Evolutionary conservation across 257 asterid genomes (phyloP), one percentile per base, ranked within the genome.

Genomic region (Verbena officinalis): DNA sequence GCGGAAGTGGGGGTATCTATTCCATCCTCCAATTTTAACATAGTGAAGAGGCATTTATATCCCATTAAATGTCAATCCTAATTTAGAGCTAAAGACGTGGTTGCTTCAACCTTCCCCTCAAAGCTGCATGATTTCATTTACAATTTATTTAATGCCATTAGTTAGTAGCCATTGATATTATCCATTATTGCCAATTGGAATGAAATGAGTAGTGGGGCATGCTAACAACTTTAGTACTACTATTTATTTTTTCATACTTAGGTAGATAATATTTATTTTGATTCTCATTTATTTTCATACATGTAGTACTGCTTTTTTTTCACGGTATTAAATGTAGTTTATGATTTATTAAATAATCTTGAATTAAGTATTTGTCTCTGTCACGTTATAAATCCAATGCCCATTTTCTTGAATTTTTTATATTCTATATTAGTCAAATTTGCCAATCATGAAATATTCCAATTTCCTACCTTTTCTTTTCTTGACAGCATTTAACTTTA

Each of bases 51-150:
- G n/a, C n/a, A n/a, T n/a, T n/a, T n/a, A n/a, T n/a, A n/a, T n/a
- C n/a, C n/a, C n/a, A n/a, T n/a, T n/a, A n/a, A n/a, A n/a, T n/a
- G n/a, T n/a, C n/a, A n/a, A n/a, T n/a, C n/a, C n/a, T n/a, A n/a
- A n/a, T n/a, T n/a, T n/a, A 31, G 13, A 36, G 7, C 7, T 53
- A 34, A n/a, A 36, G 71, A 71, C 78, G 83, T 78, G 83, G 69
- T 64, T 15, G 62, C 78, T 58, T 51, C 78, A 66, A 71, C 63
- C 62, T 63, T 51, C 16, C n/a, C 75, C 75, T 57, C 65, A 46
- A 1, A 16, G 44, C 21, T 58, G 73, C 82, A 72, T 69, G 51
- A 64, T 52, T 44, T 43, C 48, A 33, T 22, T 76, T 70, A 5
- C n/a, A n/a, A n/a, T 55, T 62, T 55, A 70, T 44, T 44, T 52